Evolutionary conservation across 306 rosid genomes (phyloP).

Genomic region (Inga oerstediana): DNA sequence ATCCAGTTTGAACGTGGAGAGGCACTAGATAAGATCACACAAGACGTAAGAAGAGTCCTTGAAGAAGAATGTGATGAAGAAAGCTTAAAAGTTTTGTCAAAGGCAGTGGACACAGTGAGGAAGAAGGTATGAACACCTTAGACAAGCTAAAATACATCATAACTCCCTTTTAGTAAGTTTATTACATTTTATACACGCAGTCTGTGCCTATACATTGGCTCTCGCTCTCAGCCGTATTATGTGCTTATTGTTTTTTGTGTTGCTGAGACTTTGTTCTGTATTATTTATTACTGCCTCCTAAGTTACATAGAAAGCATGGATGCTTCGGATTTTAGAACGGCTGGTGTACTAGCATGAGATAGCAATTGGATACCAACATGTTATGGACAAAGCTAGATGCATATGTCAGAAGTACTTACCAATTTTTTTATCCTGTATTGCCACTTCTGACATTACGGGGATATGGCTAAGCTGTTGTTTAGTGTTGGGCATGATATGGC

Average conservation of each 20-base stretch:
- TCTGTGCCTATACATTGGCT: not conserved
- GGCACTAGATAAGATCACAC: slow-evolving; percentile 81
- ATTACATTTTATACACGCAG: not conserved
- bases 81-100: slow-evolving; percentile 74
- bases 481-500: not conserved
- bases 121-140: slow-evolving; percentile 58
- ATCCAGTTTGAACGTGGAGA: slow-evolving; percentile 93
- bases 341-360: not conserved
- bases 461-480: not conserved
- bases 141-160: not conserved
- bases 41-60: slow-evolving; percentile 75
- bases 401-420: not conserved
- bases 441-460: not conserved
- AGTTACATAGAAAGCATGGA: not conserved
- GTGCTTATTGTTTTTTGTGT: not conserved
- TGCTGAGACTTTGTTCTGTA: not conserved
- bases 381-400: not conserved
- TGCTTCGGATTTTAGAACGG: not conserved
- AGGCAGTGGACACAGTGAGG: slow-evolving; percentile 93
- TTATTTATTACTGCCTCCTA: not conserved
- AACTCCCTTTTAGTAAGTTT: not conserved
- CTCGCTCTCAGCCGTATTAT: not conserved
- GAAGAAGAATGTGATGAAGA: slow-evolving; percentile 94
- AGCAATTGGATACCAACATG: not conserved
- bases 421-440: not conserved